Base-by-base conservation (phyloP, 768 basidiomycete species). In the Termitomyces sp. region DNA sequence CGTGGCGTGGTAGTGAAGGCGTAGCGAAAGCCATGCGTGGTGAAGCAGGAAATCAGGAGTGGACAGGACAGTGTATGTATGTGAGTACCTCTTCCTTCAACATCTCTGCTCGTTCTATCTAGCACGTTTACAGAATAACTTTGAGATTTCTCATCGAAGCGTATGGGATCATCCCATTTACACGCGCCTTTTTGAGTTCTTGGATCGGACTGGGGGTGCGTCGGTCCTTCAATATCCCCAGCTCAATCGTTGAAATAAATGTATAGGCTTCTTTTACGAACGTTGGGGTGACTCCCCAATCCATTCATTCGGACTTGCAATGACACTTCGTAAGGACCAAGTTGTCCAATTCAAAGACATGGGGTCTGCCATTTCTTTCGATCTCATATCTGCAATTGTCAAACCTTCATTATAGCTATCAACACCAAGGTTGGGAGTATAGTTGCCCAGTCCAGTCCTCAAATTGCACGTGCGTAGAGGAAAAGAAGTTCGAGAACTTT, bases 211-310 rank as follows among this genome's bases (percentile, higher is more conserved):
- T n/a, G 68, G 69, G 44, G 68, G 68, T 62, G 30, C 24, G 61
- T 60, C 4, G 7, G 27, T 27, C 16, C 33, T 24, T 18, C 20
- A 8, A 34, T 18, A 24, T 39, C n/a, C 24, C 26, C 32, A 24
- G 18, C 13, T 22, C 12, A 46, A n/a, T 33, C n/a, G n/a, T 44
- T 50, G 39, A 34, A 4, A 36, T 61, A 9, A 14, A 71, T 34
- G 36, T 45, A n/a, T 45, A 66, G 69, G 70, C 10, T 68, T 71
- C 57, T 71, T 71, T 43, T 71, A 71, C 37, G 70, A 71, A 57
- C 66, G 70, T 36, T 71, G 70, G 70, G 51, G 67, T 30, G 70
- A 71, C 42, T 61, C 68, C 1, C 69, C 70, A 14, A 57, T 71
- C 7, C 70, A 71, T 52, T 69, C 69, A 4, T 70, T 58, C 51